phyloP scores from a whole-genome alignment of 148 eudicot genomes.

The Oxyria digyna region DNA sequence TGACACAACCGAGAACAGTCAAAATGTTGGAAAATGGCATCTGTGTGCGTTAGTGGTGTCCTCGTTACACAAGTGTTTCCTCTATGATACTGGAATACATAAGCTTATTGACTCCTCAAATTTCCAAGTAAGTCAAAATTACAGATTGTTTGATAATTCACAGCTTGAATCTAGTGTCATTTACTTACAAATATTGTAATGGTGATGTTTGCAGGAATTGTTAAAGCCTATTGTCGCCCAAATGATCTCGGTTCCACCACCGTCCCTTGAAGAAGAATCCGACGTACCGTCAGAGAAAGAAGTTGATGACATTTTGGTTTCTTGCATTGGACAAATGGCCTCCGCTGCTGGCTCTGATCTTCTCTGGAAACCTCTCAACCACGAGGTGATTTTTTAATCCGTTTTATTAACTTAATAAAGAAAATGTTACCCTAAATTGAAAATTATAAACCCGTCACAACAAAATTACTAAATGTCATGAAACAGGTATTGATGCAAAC shows the following conservation, averaged over 20 bases:
- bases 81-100: constrained; percentile 56
- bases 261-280: constrained; percentile 34
- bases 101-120: constrained; percentile 71
- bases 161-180: not conserved
- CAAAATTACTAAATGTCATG: too few species aligned
- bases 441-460: not conserved
- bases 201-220: constrained; percentile 29
- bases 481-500: constrained; percentile 91
- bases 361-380: constrained; percentile 85
- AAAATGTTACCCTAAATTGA: too few species aligned
- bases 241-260: constrained; percentile 58
- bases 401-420: too few species aligned
- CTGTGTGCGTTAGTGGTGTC: constrained; percentile 62
- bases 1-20: constrained; percentile 18
- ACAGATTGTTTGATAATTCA: not conserved
- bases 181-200: not conserved
- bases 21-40: constrained; percentile 48
- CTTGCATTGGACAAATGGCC: constrained; percentile 93
- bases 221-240: constrained; percentile 82
- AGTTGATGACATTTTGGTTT: constrained; percentile 66
- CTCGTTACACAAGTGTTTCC: constrained; percentile 79
- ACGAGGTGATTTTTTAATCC: too few species aligned
- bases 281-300: constrained; percentile 49
- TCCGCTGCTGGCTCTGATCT: constrained; percentile 83
- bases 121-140: constrained; percentile 43